These are phyloP conservation scores for Earliella scabrosa DNA, from an alignment of 1,284 basidiomycete genomes.

Conservation along the genomic window DNA sequence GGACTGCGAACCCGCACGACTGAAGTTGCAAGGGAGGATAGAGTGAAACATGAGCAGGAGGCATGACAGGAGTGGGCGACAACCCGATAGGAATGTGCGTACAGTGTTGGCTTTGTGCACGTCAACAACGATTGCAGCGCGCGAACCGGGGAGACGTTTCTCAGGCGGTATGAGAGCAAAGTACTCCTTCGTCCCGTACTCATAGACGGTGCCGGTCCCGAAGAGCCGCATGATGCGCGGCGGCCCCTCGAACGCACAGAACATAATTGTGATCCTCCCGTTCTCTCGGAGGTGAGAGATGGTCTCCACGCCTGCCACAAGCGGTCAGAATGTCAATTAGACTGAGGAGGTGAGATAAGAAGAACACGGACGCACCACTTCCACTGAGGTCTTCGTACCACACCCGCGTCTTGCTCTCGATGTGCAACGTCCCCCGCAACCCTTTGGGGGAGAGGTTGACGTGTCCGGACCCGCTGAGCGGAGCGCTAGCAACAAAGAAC, in stretches of 20 bases:
- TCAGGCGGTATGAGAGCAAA: slow-evolving; percentile 45
- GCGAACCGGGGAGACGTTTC: slow-evolving; percentile 53
- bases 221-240: slow-evolving; percentile 54
- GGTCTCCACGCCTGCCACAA: slow-evolving; percentile 50
- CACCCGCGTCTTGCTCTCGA: slow-evolving; percentile 48
- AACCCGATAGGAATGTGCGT: slow-evolving; percentile 25
- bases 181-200: slow-evolving; percentile 58
- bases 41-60: too few species aligned
- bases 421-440: slow-evolving; percentile 49
- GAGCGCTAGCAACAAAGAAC: slow-evolving; percentile 63
- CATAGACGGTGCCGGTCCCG: slow-evolving; percentile 52
- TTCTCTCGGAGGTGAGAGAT: slow-evolving; percentile 62
- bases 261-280: slow-evolving; percentile 57
- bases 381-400: slow-evolving; percentile 65
- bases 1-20: slow-evolving; percentile 61
- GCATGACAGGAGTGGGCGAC: too few species aligned
- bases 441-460: slow-evolving; percentile 64
- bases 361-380: slow-evolving; percentile 44
- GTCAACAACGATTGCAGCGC: slow-evolving; percentile 54
- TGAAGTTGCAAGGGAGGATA: slow-evolving; percentile 21
- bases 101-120: slow-evolving; percentile 58
- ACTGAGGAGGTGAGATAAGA: background rate
- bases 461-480: slow-evolving; percentile 52
- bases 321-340: background rate
- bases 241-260: slow-evolving; percentile 56